Base-by-base conservation (phyloP, 2,329 filamentous ascomycete genomes). In the Stachybotrys elegans region DNA sequence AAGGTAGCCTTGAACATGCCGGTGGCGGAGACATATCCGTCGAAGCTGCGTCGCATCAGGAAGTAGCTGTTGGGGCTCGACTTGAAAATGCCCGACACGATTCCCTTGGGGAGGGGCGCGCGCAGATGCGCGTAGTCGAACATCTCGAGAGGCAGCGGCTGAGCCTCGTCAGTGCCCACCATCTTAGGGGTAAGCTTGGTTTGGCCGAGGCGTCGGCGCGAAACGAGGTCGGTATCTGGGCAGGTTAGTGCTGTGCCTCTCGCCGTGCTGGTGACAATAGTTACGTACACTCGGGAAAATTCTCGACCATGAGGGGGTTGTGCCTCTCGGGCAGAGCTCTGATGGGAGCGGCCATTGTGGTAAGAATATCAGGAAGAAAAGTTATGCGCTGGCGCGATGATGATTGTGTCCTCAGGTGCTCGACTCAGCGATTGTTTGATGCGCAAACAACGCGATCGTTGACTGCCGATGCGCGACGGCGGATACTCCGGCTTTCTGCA, bases 41-140 rank as follows among this genome's bases (percentile, higher is more conserved):
- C 88, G 60, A 81, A 81, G 67, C 88, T 92, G 56, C 88, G 84
- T 67, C 88, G 84, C 88, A 98, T 98, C 56, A 98, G 72, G 66
- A 97, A 98, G 69, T 98, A 98, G 54, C 88, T 93, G 63, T 89
- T 89, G 5, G 93, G 92, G 61, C 83, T 83, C 47, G 83, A 84
- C 58, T 88, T 85, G 73, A 97, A 97, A 58, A 98, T 94, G 60
- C 93, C 93, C 6, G 91, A 95, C 22, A 83, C 81, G 54, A 97
- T 84, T 51, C 93, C 90, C 67, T 91, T 93, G 40, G 93, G 93
- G 38, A 98, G 72, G 13, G 93, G 92, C 48, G 91, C 92, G 59
- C 92, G 86, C 40, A 98, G 76, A 63, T 98, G 93, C 52, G 91
- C 92, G 66, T 98, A 98, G 67, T 97, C 93, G 63, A 98, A 95